Percentiles rank a stretch among this genome's conserved stretches.
Conservation (phyloP, 148 eudicot genomes). For the Agrostemma githago region DNA sequence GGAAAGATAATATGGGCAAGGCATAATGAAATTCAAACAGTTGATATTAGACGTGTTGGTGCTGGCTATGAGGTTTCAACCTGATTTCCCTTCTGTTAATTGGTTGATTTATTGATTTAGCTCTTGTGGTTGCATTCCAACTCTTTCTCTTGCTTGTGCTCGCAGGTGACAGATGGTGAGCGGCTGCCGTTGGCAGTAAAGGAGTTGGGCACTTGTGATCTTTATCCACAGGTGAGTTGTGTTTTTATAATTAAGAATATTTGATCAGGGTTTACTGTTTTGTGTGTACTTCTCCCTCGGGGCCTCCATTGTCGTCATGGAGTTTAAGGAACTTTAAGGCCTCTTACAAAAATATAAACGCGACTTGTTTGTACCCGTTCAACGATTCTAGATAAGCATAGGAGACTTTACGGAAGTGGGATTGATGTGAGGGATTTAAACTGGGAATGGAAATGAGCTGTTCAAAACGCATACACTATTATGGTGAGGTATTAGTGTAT, state of each 20-base stretch:
- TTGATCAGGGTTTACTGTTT: neutral
- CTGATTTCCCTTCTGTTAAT: constrained; percentile 14
- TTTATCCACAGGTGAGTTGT: constrained; percentile 85
- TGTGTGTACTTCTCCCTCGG: neutral
- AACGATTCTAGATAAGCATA: neutral
- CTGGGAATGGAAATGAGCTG: neutral
- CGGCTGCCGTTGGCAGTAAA: constrained; percentile 87
- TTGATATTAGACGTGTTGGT: constrained; percentile 85
- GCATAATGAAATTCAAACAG: constrained; percentile 95
- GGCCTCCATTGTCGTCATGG: neutral
- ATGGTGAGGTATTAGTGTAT: neutral
- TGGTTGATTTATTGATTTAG: neutral
- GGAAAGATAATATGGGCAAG: constrained; percentile 96
- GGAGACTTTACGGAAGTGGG: neutral
- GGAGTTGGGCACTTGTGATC: constrained; percentile 97
- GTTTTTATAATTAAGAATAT: neutral
- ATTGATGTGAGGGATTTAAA: neutral
- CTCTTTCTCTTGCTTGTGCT: constrained; percentile 17
- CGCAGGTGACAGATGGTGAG: constrained; percentile 94
- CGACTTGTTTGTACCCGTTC: neutral
- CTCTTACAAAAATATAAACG: neutral
- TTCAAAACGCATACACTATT: neutral
- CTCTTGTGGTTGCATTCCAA: neutral
- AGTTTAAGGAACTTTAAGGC: neutral
- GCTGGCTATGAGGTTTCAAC: constrained; percentile 77